phyloP scores from a whole-genome alignment of 164 flowering plant species.

The Dillenia turbinata region DNA sequence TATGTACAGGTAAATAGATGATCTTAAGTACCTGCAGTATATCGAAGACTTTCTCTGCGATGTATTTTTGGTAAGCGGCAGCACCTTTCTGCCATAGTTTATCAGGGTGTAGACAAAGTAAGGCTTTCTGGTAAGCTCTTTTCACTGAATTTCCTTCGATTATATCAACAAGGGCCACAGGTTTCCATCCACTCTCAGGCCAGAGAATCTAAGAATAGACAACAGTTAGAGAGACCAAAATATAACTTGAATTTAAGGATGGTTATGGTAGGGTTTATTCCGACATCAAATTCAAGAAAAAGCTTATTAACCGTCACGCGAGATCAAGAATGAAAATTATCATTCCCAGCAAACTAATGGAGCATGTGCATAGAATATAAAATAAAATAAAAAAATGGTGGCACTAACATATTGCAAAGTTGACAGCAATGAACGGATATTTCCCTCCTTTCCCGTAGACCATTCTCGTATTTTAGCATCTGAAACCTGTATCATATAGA shows the following conservation, averaged over 20 bases:
- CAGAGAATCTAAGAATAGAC: slow-evolving; percentile 64
- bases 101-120: slow-evolving; percentile 85
- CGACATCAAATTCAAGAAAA: neutral
- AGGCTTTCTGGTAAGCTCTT: slow-evolving; percentile 81
- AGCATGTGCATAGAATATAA: neutral
- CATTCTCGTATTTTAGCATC: slow-evolving; percentile 67
- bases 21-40: slow-evolving; percentile 69
- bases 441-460: slow-evolving; percentile 80
- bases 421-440: slow-evolving; percentile 80
- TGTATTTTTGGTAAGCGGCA: slow-evolving; percentile 59
- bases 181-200: slow-evolving; percentile 91
- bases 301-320: neutral
- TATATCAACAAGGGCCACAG: slow-evolving; percentile 81
- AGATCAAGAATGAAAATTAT: neutral
- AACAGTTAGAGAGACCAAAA: neutral
- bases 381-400: neutral
- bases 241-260: neutral
- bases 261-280: neutral
- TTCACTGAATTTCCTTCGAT: slow-evolving; percentile 78
- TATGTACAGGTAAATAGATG: neutral
- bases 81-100: slow-evolving; percentile 94
- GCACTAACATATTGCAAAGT: slow-evolving; percentile 81
- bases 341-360: neutral
- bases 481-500: slow-evolving; percentile 38
- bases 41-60: slow-evolving; percentile 82